These are phyloP conservation scores for Saccharomyces eubayanus DNA, from an alignment of 805 yeast genomes.

Conservation along the genomic window DNA sequence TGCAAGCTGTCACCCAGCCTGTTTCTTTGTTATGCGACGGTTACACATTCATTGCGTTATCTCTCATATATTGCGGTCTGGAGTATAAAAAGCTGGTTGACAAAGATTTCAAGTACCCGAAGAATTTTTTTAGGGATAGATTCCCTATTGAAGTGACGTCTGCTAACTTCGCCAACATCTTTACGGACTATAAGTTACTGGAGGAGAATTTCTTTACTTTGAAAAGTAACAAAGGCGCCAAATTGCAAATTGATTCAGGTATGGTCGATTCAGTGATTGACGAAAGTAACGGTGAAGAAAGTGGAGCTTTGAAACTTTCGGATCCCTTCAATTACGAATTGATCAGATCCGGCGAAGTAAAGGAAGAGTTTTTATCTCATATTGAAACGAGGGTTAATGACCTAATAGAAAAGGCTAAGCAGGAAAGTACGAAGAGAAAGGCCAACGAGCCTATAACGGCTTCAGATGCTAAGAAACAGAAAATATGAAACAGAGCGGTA, in stretches of 20 bases:
- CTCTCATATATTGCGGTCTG: conserved; percentile 27
- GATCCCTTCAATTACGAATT: conserved; percentile 20
- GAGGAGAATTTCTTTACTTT: conserved; percentile 30
- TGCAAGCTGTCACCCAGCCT: conserved; percentile 32
- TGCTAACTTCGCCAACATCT: conserved; percentile 17
- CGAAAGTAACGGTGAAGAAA: conserved; percentile 10
- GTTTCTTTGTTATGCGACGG: conserved; percentile 30
- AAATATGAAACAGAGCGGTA: conserved; percentile 6
- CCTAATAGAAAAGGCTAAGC: conserved; percentile 14
- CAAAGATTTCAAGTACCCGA: conserved; percentile 23
- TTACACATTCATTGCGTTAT: conserved; percentile 22
- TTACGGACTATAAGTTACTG: conserved; percentile 24
- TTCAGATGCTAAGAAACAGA: conserved; percentile 13
- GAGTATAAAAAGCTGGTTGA: conserved; percentile 25
- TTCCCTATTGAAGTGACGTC: conserved; percentile 20
- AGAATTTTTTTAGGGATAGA: conserved; percentile 24
- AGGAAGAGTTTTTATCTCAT: conserved; percentile 24
- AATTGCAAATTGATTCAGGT: conserved; percentile 17
- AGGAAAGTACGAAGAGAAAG: conserved; percentile 18
- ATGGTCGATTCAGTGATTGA: conserved; percentile 21
- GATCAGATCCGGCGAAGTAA: conserved; percentile 25
- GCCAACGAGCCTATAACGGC: conserved; percentile 7
- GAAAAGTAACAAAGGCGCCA: conserved; percentile 30
- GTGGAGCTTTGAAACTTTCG: neutral
- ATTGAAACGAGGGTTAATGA: conserved; percentile 22